Percentiles rank a stretch among this genome's conserved stretches.
These are phyloP conservation scores for apple (Malus domestica) DNA, from an alignment of 306 rosid species.

Conservation along the genomic window DNA sequence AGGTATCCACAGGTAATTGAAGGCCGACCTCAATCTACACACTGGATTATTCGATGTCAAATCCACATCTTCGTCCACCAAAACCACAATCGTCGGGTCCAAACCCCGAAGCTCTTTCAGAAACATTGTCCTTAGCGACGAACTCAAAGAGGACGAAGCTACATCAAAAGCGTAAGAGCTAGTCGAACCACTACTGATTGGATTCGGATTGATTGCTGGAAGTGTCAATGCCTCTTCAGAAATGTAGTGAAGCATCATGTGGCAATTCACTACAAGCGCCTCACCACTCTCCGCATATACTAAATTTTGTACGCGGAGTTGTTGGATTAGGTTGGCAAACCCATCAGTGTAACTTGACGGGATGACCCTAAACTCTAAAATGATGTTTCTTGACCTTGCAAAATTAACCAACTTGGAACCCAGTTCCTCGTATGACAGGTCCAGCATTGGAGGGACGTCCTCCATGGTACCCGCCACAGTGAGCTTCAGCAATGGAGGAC, in stretches of 20 bases:
- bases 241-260: constrained; percentile 86
- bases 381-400: constrained; percentile 57
- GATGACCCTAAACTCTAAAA: constrained; percentile 58
- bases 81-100: constrained; percentile 59
- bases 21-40: constrained; percentile 61
- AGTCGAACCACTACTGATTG: not conserved
- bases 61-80: constrained; percentile 86
- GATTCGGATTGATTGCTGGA: not conserved
- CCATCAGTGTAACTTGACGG: constrained; percentile 59
- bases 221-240: constrained; percentile 47
- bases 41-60: constrained; percentile 59
- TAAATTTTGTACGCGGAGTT: constrained; percentile 55
- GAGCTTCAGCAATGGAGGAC: constrained; percentile 59
- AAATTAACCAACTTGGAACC: constrained; percentile 65
- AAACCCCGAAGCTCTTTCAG: constrained; percentile 50
- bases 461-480: constrained; percentile 36
- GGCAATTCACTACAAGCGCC: constrained; percentile 75
- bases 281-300: constrained; percentile 36
- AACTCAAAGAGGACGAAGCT: not conserved
- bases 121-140: constrained; percentile 44
- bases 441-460: constrained; percentile 62
- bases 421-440: constrained; percentile 63
- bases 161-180: not conserved
- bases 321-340: constrained; percentile 52
- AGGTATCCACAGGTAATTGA: constrained; percentile 89